Evolutionary conservation across 345 rosid genomes (phyloP).

Genomic region (Dovyalis caffra): DNA sequence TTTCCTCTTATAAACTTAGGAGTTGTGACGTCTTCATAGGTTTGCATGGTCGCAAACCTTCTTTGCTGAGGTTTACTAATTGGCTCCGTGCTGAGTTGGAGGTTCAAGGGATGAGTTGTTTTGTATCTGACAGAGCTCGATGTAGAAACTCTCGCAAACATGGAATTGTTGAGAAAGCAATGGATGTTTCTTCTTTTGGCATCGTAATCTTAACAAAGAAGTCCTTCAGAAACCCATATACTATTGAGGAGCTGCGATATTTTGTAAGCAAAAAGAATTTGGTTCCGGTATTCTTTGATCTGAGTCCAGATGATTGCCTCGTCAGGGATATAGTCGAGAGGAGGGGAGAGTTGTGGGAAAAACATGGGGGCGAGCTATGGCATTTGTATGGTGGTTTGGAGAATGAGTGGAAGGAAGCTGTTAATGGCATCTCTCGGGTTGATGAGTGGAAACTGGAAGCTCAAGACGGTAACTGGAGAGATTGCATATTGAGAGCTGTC

Average conservation of each 20-base stretch:
- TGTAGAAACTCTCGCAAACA: constrained; percentile 71
- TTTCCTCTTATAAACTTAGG: constrained; percentile 62
- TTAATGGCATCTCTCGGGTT: constrained; percentile 59
- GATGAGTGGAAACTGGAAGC: constrained; percentile 95
- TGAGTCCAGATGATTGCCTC: constrained; percentile 77
- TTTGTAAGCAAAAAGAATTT: constrained; percentile 83
- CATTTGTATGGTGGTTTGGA: constrained; percentile 78
- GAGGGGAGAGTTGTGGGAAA: constrained; percentile 94
- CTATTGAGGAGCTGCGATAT: constrained; percentile 82
- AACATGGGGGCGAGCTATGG: constrained; percentile 88
- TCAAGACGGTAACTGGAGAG: constrained; percentile 89
- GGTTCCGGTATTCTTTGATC: constrained; percentile 84
- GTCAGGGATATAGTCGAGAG: constrained; percentile 93
- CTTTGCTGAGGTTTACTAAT: constrained; percentile 69
- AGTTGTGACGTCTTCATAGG: constrained; percentile 88
- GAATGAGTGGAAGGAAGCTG: constrained; percentile 93
- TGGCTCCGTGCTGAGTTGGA: constrained; percentile 93
- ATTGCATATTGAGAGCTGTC: constrained; percentile 71
- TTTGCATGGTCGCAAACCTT: constrained; percentile 71
- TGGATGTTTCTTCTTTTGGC: constrained; percentile 86
- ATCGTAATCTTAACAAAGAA: constrained; percentile 75
- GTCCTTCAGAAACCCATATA: constrained; percentile 71
- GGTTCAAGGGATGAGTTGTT: constrained; percentile 90
- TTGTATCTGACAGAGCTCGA: constrained; percentile 72
- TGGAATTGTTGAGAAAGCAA: constrained; percentile 66